Evolutionary conservation across 148 eudicot genomes (phyloP).

Genomic region (Persicaria tinctoria): DNA sequence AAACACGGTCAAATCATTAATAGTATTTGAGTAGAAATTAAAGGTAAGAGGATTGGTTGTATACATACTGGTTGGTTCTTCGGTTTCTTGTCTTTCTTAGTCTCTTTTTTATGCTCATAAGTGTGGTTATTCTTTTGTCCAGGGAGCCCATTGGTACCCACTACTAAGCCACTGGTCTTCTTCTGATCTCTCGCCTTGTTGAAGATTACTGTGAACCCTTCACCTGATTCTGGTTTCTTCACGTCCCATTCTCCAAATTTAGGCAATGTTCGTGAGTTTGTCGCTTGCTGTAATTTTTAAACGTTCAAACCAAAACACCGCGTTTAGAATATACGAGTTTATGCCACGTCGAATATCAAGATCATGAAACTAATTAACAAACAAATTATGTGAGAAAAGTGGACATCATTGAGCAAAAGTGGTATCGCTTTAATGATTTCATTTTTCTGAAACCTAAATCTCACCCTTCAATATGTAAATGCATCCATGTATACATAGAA

Average conservation of each 20-base stretch:
- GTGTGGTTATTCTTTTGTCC: background rate
- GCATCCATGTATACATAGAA: too few species aligned
- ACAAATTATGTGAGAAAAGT: too few species aligned
- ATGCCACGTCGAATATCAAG: too few species aligned
- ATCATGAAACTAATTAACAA: too few species aligned
- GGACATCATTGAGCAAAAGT: too few species aligned
- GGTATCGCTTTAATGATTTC: too few species aligned
- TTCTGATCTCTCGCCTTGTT: slow-evolving; percentile 75
- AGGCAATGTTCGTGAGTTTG: slow-evolving; percentile 26
- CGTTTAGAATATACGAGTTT: too few species aligned
- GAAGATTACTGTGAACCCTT: slow-evolving; percentile 41
- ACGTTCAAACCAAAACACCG: too few species aligned
- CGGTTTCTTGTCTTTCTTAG: slow-evolving; percentile 15
- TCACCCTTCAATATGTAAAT: too few species aligned
- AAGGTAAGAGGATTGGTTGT: background rate
- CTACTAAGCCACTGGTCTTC: slow-evolving; percentile 42
- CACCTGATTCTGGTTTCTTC: slow-evolving; percentile 40
- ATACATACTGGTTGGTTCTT: slow-evolving; percentile 1
- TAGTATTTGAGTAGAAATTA: background rate
- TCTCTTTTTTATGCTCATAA: background rate
- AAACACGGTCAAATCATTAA: too few species aligned
- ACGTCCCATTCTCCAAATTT: slow-evolving; percentile 65
- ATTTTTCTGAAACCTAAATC: too few species aligned
- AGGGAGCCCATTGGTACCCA: slow-evolving; percentile 2
- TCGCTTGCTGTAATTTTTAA: slow-evolving; percentile 10